A percentile compares a stretch with the other conserved stretches of the same genome.
phyloP scores from a whole-genome alignment of 345 rosid genomes.

The Heritiera fomes region DNA sequence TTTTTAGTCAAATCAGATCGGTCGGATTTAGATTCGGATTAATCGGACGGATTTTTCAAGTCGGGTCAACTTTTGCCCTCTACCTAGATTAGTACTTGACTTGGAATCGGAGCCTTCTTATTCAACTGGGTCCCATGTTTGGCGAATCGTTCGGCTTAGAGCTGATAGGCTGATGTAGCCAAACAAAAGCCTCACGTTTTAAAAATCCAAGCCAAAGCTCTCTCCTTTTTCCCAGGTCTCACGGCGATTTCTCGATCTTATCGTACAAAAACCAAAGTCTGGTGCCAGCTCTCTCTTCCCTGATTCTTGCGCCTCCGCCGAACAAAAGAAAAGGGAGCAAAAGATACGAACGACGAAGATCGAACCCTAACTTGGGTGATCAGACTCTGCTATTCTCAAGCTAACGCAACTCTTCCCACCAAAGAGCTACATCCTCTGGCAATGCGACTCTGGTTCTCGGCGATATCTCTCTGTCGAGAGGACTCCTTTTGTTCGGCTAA shows the following conservation, averaged over 20 bases:
- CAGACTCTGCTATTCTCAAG: background rate
- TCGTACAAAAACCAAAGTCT: background rate
- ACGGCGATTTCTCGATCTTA: constrained; percentile 13
- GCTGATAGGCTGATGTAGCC: background rate
- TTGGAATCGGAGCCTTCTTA: no score
- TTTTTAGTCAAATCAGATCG: no score
- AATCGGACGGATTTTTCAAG: no score
- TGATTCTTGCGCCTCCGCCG: background rate
- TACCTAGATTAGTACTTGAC: no score
- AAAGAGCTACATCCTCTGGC: constrained; percentile 40
- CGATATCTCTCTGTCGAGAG: constrained; percentile 68
- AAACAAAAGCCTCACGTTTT: constrained; percentile 1
- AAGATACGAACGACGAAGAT: background rate
- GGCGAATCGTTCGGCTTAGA: constrained; percentile 9
- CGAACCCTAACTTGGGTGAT: constrained; percentile 17
- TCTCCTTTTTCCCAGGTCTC: background rate
- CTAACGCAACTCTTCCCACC: constrained; percentile 9
- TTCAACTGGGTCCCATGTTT: no score
- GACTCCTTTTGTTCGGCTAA: constrained; percentile 38
- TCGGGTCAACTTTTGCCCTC: no score
- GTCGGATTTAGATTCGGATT: no score
- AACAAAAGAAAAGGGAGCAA: background rate
- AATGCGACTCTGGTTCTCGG: constrained; percentile 79
- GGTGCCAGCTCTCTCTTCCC: background rate
- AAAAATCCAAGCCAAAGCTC: background rate